Evolutionary conservation across 1,284 basidiomycete species (phyloP).

Genomic region (Puccinia coronata): DNA sequence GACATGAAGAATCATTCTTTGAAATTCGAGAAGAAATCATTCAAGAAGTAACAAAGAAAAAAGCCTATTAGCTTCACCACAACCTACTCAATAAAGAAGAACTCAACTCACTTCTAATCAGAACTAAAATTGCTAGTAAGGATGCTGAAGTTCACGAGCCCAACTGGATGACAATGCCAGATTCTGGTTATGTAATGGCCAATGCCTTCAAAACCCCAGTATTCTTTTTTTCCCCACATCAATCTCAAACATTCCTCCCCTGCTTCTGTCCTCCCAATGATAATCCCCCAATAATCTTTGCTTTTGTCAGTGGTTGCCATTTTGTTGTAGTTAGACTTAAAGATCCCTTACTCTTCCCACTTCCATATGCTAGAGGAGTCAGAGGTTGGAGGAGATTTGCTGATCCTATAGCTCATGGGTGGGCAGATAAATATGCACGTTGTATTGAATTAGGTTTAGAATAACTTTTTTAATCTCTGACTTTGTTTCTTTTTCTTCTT

Average conservation of each 20-base stretch:
- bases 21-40: not conserved
- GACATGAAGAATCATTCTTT: not conserved
- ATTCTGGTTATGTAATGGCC: not conserved
- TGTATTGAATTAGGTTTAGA: no score
- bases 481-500: no score
- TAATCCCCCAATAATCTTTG: slow-evolving; percentile 4
- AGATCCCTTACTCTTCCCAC: not conserved
- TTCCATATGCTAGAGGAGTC: not conserved
- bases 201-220: not conserved
- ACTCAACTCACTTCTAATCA: not conserved
- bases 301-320: not conserved
- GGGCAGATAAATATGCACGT: not conserved
- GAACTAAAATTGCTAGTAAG: not conserved
- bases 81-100: no score
- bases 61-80: not conserved
- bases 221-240: no score
- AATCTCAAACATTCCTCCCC: not conserved
- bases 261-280: no score
- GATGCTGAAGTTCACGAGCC: not conserved
- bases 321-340: not conserved
- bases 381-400: not conserved
- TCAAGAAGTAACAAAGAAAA: not conserved
- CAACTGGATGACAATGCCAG: not conserved
- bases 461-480: not conserved
- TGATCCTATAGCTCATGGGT: not conserved